A percentile compares a stretch with the other conserved stretches of the same genome.
Evolutionary conservation across 176 grass and related monocot species (phyloP).

Genomic region (Canna indica): DNA sequence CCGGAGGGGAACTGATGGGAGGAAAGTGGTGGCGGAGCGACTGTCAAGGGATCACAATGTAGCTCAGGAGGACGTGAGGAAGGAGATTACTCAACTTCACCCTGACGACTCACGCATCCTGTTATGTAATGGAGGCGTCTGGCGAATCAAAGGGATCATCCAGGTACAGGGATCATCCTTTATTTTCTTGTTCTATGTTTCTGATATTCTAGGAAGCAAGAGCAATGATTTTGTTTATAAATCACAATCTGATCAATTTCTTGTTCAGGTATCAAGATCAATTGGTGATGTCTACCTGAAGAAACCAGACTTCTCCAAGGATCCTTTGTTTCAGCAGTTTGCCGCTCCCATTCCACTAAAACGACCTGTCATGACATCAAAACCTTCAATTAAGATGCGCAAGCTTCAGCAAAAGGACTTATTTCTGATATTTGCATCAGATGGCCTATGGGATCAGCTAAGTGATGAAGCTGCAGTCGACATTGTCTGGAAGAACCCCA

Average conservation of each 20-base stretch:
- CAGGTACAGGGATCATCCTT: not conserved
- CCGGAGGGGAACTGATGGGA: not conserved
- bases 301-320: constrained; percentile 1
- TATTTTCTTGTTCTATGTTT: not conserved
- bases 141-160: constrained; percentile 8
- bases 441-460: constrained; percentile 14
- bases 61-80: not conserved
- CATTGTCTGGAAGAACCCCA: constrained; percentile 6
- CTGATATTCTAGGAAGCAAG: not conserved
- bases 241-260: not conserved
- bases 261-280: constrained; percentile 13
- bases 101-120: constrained; percentile 3
- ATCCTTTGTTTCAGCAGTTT: constrained; percentile 11
- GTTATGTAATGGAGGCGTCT: not conserved
- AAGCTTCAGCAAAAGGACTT: constrained; percentile 1
- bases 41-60: constrained; percentile 3
- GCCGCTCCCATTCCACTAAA: constrained; percentile 9
- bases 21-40: not conserved
- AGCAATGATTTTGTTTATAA: not conserved
- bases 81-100: not conserved
- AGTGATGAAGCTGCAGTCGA: constrained; percentile 6
- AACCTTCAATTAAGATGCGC: constrained; percentile 10
- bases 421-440: constrained; percentile 18
- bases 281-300: constrained; percentile 16
- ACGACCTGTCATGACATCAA: constrained; percentile 3